phyloP scores from a whole-genome alignment of 2,329 filamentous ascomycete genomes.

The Neurospora crassa region DNA sequence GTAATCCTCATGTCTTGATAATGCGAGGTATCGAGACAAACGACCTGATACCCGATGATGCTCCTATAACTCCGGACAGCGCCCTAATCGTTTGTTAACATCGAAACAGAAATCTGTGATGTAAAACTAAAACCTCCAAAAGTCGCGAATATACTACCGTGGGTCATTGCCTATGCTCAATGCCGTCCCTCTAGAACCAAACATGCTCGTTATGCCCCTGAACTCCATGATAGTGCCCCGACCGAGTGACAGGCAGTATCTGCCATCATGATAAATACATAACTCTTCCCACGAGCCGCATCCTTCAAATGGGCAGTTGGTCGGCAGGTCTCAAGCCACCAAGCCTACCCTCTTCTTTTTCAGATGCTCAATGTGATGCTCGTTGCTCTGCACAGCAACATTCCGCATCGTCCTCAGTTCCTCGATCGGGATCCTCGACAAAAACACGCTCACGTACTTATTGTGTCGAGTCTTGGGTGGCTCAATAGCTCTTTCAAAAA shows the following conservation, averaged over 20 bases:
- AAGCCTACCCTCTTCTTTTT: constrained; percentile 17
- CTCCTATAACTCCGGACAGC: background rate
- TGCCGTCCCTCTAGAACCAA: background rate
- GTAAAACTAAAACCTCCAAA: background rate
- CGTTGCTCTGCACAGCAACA: constrained; percentile 38
- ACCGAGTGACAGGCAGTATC: background rate
- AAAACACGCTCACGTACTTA: constrained; percentile 50
- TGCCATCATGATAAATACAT: background rate
- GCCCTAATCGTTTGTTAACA: background rate
- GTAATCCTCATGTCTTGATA: background rate
- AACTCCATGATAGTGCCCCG: background rate
- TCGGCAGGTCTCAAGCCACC: background rate
- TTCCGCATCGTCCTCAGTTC: constrained; percentile 42
- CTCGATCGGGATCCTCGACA: constrained; percentile 44
- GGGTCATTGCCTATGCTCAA: background rate
- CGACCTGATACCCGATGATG: background rate
- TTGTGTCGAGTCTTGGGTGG: constrained; percentile 33
- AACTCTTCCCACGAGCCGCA: background rate
- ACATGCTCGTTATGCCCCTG: background rate
- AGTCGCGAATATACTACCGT: background rate
- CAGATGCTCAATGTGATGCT: constrained; percentile 19
- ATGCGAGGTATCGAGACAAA: background rate
- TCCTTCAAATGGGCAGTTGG: background rate
- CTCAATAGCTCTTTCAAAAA: constrained; percentile 42
- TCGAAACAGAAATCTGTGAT: background rate